Evolutionary conservation across 1,139 yeast genomes (phyloP).

Genomic region (Pneumocystis sp.): DNA sequence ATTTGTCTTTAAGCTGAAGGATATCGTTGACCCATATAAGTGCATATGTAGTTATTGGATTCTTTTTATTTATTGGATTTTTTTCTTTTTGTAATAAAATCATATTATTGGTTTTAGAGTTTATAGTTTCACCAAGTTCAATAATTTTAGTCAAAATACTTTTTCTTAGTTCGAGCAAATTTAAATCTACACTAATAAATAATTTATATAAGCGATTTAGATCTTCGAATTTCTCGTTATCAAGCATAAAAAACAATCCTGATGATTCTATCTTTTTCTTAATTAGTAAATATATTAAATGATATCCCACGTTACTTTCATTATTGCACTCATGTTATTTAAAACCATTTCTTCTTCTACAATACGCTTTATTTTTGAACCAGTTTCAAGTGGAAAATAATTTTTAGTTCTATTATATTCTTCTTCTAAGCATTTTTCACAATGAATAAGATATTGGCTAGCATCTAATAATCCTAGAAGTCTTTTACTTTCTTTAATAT

Average conservation of each 20-base stretch:
- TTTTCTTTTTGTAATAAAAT: neutral
- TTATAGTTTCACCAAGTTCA: slow-evolving; percentile 29
- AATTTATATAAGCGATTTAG: slow-evolving; percentile 37
- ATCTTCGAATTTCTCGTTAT: slow-evolving; percentile 27
- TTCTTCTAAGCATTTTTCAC: slow-evolving; percentile 39
- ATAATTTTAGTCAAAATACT: slow-evolving; percentile 38
- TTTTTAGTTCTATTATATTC: slow-evolving; percentile 43
- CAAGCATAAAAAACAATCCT: slow-evolving; percentile 46
- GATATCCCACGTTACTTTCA: slow-evolving; percentile 24
- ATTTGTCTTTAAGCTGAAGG: slow-evolving; percentile 39
- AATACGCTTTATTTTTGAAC: slow-evolving; percentile 38
- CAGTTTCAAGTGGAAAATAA: slow-evolving; percentile 41
- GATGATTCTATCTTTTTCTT: slow-evolving; percentile 26
- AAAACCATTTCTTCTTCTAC: slow-evolving; percentile 51
- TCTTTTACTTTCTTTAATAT: slow-evolving; percentile 34
- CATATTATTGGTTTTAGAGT: slow-evolving; percentile 8
- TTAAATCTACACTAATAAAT: slow-evolving; percentile 38
- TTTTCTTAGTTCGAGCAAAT: slow-evolving; percentile 35
- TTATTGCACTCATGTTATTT: slow-evolving; percentile 39
- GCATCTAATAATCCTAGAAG: slow-evolving; percentile 34
- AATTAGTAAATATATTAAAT: neutral
- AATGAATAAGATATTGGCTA: slow-evolving; percentile 39
- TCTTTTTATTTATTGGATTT: slow-evolving; percentile 22
- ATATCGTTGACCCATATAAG: slow-evolving; percentile 55
- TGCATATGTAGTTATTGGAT: slow-evolving; percentile 39